A percentile compares a stretch with the other conserved stretches of the same genome.
Conservation (phyloP, 805 yeast genomes). For the Cyberlindnera maritima region DNA sequence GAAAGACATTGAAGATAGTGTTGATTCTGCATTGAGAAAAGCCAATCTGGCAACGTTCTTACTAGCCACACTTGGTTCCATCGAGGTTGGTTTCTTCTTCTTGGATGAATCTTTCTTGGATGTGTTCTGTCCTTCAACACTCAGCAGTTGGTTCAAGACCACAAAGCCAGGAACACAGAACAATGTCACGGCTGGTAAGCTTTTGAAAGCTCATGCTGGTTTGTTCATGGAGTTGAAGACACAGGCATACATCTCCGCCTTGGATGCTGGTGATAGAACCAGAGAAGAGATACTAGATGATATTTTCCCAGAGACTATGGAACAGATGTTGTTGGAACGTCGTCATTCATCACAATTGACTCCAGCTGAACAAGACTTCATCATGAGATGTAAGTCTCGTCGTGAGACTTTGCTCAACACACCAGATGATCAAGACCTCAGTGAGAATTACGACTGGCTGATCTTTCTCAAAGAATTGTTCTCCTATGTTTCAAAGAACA, state of each 20-base stretch:
- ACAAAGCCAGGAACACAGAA: neutral
- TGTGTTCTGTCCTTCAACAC: slow-evolving; percentile 77
- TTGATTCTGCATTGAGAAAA: slow-evolving; percentile 58
- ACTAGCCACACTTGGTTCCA: slow-evolving; percentile 80
- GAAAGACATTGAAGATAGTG: slow-evolving; percentile 21
- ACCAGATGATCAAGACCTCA: slow-evolving; percentile 47
- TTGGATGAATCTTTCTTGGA: slow-evolving; percentile 82
- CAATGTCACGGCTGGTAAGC: slow-evolving; percentile 40
- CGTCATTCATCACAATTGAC: slow-evolving; percentile 42
- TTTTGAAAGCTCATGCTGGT: slow-evolving; percentile 78
- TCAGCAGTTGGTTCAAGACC: slow-evolving; percentile 17
- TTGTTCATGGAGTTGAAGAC: slow-evolving; percentile 86
- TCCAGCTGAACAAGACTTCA: slow-evolving; percentile 78
- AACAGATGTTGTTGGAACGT: slow-evolving; percentile 37
- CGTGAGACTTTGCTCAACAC: slow-evolving; percentile 54
- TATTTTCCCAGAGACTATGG: slow-evolving; percentile 68
- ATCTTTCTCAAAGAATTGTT: slow-evolving; percentile 74
- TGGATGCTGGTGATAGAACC: slow-evolving; percentile 59
- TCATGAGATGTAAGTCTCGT: slow-evolving; percentile 69
- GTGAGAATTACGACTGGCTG: slow-evolving; percentile 82
- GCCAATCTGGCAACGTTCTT: slow-evolving; percentile 86
- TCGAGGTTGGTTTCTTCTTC: slow-evolving; percentile 84
- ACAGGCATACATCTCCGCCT: slow-evolving; percentile 89
- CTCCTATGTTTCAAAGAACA: slow-evolving; percentile 73
- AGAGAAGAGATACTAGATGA: slow-evolving; percentile 68